phyloP scores from a whole-genome alignment of 345 rosid genomes.

The Eutrema yunnanense region DNA sequence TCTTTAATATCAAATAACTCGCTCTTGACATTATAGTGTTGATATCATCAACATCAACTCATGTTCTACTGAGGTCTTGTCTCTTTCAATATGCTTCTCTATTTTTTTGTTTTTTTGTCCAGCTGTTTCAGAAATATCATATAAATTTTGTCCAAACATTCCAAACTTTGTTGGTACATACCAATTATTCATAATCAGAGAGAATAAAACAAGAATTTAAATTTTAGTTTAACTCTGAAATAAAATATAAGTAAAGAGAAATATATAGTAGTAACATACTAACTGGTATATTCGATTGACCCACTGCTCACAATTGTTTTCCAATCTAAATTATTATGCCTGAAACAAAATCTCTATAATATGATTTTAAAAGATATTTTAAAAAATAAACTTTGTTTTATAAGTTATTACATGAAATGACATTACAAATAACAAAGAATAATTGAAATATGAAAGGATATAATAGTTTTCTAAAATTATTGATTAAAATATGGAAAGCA shows the following conservation, averaged over 20 bases:
- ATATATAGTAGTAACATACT: neutral
- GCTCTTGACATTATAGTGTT: neutral
- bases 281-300: neutral
- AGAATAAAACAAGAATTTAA: neutral
- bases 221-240: neutral
- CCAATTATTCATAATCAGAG: slow-evolving; percentile 1
- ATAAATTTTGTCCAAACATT: slow-evolving; percentile 3
- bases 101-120: neutral
- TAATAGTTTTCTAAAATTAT: too few species aligned
- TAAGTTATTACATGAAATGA: too few species aligned
- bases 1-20: neutral
- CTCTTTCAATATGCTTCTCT: slow-evolving; percentile 3
- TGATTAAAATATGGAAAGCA: too few species aligned
- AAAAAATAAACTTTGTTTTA: too few species aligned
- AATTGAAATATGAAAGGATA: too few species aligned
- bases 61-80: slow-evolving; percentile 16
- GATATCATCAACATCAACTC: neutral
- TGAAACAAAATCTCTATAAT: neutral
- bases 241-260: neutral
- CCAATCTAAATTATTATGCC: neutral
- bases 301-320: neutral
- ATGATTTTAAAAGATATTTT: too few species aligned
- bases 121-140: neutral
- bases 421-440: too few species aligned
- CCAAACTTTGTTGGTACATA: slow-evolving; percentile 7